Percentiles rank a stretch among this genome's conserved stretches.
These are phyloP conservation scores for Castanospermum australe DNA, from an alignment of 306 rosid genomes.

Conservation along the genomic window DNA sequence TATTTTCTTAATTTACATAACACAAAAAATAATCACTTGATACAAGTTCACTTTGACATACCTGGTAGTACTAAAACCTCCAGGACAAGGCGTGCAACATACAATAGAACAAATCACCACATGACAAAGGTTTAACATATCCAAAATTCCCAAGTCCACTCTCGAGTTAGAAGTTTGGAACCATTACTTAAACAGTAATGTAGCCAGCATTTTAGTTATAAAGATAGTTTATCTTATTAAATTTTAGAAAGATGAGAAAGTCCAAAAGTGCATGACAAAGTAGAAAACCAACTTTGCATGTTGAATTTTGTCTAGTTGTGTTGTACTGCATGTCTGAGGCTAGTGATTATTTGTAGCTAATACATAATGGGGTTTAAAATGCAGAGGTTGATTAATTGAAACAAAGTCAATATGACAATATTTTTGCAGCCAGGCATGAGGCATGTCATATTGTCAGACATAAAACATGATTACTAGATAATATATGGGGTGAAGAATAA, in stretches of 20 bases:
- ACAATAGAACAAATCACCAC: not conserved
- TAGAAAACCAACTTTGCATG: constrained; percentile 15
- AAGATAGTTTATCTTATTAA: not conserved
- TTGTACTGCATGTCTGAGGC: not conserved
- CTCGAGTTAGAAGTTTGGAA: constrained; percentile 2
- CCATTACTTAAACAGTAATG: not conserved
- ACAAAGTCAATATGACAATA: not conserved
- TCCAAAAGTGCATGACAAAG: not conserved
- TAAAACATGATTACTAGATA: not conserved
- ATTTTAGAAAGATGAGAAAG: not conserved
- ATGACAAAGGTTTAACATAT: not conserved
- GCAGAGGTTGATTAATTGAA: not conserved
- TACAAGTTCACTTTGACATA: not conserved
- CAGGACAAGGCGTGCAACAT: not conserved
- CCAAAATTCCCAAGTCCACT: not conserved
- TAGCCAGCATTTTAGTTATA: not conserved
- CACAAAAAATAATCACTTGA: not conserved
- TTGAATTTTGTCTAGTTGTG: not conserved
- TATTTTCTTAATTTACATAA: constrained; percentile 6
- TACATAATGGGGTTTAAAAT: not conserved
- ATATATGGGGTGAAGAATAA: not conserved
- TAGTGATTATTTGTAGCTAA: not conserved
- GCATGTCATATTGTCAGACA: not conserved
- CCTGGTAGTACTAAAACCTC: not conserved
- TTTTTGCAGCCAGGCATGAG: not conserved